These are phyloP conservation scores for Mollisiaceae sp. DNA, from an alignment of 2,329 filamentous ascomycete genomes.

Conservation along the genomic window DNA sequence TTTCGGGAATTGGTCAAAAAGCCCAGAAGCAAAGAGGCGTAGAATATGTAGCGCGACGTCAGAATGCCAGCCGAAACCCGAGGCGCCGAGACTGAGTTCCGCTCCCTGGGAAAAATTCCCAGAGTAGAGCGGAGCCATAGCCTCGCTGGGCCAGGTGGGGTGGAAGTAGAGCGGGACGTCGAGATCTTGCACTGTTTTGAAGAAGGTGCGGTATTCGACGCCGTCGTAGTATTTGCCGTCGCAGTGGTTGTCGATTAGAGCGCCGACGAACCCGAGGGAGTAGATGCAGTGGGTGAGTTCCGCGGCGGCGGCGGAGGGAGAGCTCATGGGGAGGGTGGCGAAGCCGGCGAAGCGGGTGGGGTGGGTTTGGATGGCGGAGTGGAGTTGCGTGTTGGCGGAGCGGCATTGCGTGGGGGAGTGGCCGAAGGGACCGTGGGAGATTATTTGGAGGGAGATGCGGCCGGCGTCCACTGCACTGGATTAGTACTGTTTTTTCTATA, in stretches of 20 bases:
- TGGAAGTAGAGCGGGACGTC: conserved; percentile 70
- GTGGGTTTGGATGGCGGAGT: conserved; percentile 34
- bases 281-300: conserved; percentile 47
- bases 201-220: conserved; percentile 65
- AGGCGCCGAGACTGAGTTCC: conserved; percentile 54
- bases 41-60: conserved; percentile 63
- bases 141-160: conserved; percentile 59
- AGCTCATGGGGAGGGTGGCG: conserved; percentile 47
- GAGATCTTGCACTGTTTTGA: conserved; percentile 60
- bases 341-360: conserved; percentile 48
- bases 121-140: conserved; percentile 57
- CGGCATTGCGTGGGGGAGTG: conserved; percentile 8
- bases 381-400: conserved; percentile 41
- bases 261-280: conserved; percentile 52
- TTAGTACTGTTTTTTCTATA: too few species aligned
- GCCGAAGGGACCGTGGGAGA: conserved; percentile 38
- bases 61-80: conserved; percentile 46
- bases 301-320: conserved; percentile 44
- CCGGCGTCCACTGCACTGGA: conserved; percentile 28
- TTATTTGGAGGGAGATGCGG: conserved; percentile 34
- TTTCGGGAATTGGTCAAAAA: conserved; percentile 55
- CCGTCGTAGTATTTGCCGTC: conserved; percentile 48
- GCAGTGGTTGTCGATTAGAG: conserved; percentile 49
- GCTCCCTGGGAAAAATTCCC: conserved; percentile 65
- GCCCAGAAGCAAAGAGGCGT: conserved; percentile 55